Percentiles rank a stretch among this genome's conserved stretches.
Conservation (phyloP, 352 stramenopile genomes). For the Phytophthora hybrid region DNA sequence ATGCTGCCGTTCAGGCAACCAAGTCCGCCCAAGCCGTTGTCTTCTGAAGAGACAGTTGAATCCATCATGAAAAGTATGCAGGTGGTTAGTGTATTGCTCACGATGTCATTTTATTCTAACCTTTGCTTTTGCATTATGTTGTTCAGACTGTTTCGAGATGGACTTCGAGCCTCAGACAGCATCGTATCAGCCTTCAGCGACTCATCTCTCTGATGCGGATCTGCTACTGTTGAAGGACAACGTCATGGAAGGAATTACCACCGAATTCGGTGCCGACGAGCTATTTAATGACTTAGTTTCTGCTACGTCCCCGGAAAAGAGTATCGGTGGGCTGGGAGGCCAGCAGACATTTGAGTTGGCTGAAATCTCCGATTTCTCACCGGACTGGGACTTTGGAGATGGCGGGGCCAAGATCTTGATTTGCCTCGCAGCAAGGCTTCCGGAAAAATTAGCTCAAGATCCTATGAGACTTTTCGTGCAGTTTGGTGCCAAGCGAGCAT, state of each 20-base stretch:
- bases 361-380: slow-evolving; percentile 85
- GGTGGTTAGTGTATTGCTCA: neutral
- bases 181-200: slow-evolving; percentile 17
- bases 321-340: slow-evolving; percentile 13
- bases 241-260: slow-evolving; percentile 37
- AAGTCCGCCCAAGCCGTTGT: slow-evolving; percentile 11
- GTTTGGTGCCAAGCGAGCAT: slow-evolving; percentile 62
- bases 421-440: slow-evolving; percentile 65
- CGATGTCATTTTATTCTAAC: slow-evolving; percentile 3
- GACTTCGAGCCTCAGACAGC: slow-evolving; percentile 44
- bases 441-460: slow-evolving; percentile 30
- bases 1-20: slow-evolving; percentile 20
- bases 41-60: slow-evolving; percentile 52
- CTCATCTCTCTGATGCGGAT: slow-evolving; percentile 30
- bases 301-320: slow-evolving; percentile 8
- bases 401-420: slow-evolving; percentile 88
- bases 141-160: slow-evolving; percentile 63
- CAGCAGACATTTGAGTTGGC: slow-evolving; percentile 47
- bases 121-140: slow-evolving; percentile 6
- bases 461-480: slow-evolving; percentile 68
- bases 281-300: slow-evolving; percentile 40
- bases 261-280: slow-evolving; percentile 38
- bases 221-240: slow-evolving; percentile 45
- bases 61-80: slow-evolving; percentile 64
- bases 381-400: slow-evolving; percentile 82